Conservation (phyloP, 768 basidiomycete genomes). For the Gautieria morchelliformis region DNA sequence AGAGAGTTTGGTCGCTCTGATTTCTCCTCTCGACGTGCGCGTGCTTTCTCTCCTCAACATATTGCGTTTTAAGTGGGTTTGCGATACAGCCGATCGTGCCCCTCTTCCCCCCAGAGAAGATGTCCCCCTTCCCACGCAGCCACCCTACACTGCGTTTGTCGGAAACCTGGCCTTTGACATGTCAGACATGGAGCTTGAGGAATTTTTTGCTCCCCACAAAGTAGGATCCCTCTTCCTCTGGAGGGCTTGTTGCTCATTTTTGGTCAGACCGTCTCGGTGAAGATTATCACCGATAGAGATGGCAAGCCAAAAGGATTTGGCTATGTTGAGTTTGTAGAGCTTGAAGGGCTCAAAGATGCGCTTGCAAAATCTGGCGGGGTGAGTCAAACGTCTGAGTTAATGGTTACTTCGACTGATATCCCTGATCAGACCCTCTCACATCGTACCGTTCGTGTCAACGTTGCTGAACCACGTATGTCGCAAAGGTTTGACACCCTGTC, state of each 20-base stretch:
- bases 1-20: slow-evolving; percentile 5
- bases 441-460: slow-evolving; percentile 78
- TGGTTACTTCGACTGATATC: neutral
- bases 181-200: slow-evolving; percentile 69
- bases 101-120: slow-evolving; percentile 69
- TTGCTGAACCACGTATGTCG: slow-evolving; percentile 89
- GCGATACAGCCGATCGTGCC: slow-evolving; percentile 42
- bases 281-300: slow-evolving; percentile 88
- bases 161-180: slow-evolving; percentile 95
- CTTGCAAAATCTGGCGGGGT: slow-evolving; percentile 64
- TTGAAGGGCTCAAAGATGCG: slow-evolving; percentile 81
- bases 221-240: slow-evolving; percentile 26
- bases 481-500: neutral
- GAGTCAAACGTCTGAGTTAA: slow-evolving; percentile 18
- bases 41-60: neutral
- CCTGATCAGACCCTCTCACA: slow-evolving; percentile 54
- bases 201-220: slow-evolving; percentile 64
- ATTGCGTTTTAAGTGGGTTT: neutral
- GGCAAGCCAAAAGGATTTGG: slow-evolving; percentile 98
- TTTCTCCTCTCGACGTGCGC: slow-evolving; percentile 7
- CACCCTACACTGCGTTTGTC: slow-evolving; percentile 94
- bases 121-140: slow-evolving; percentile 87
- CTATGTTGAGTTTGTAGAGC: slow-evolving; percentile 87
- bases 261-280: slow-evolving; percentile 65
- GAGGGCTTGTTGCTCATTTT: neutral